These are phyloP conservation scores for Parmelia sp. DNA, from an alignment of 495 filamentous ascomycete genomes.

Conservation along the genomic window DNA sequence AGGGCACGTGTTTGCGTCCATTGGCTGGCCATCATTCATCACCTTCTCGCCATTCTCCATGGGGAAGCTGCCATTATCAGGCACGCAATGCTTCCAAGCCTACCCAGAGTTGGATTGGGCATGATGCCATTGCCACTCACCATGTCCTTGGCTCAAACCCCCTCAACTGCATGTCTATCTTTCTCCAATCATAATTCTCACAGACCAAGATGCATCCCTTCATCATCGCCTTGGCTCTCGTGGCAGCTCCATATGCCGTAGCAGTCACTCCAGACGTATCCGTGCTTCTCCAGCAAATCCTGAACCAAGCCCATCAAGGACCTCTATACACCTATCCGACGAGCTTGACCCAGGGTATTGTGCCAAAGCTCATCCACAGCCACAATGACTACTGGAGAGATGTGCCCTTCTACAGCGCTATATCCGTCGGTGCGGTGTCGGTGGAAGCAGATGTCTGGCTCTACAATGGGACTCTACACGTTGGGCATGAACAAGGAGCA, in stretches of 20 bases:
- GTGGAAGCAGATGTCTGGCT: conserved; percentile 90
- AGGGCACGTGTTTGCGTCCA: background rate
- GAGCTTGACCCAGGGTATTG: conserved; percentile 40
- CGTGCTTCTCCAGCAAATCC: conserved; percentile 37
- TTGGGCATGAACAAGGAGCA: conserved; percentile 47
- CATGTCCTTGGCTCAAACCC: background rate
- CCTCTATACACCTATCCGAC: conserved; percentile 42
- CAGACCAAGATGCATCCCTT: conserved; percentile 7
- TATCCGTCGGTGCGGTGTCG: conserved; percentile 54
- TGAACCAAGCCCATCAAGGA: conserved; percentile 38
- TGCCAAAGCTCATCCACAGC: conserved; percentile 31
- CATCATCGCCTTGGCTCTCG: background rate
- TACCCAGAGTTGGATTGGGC: background rate
- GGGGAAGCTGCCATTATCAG: background rate
- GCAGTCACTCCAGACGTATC: conserved; percentile 21
- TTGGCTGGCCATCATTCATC: background rate
- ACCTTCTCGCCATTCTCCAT: background rate
- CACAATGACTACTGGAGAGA: conserved; percentile 28
- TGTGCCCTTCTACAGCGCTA: conserved; percentile 44
- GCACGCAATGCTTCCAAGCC: background rate
- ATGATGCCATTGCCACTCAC: background rate
- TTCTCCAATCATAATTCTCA: background rate
- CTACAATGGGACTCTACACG: conserved; percentile 56
- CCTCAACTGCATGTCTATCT: background rate
- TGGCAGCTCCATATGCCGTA: background rate